phyloP scores from a whole-genome alignment of 2,329 filamentous ascomycete species.

The Fusarium foetens region DNA sequence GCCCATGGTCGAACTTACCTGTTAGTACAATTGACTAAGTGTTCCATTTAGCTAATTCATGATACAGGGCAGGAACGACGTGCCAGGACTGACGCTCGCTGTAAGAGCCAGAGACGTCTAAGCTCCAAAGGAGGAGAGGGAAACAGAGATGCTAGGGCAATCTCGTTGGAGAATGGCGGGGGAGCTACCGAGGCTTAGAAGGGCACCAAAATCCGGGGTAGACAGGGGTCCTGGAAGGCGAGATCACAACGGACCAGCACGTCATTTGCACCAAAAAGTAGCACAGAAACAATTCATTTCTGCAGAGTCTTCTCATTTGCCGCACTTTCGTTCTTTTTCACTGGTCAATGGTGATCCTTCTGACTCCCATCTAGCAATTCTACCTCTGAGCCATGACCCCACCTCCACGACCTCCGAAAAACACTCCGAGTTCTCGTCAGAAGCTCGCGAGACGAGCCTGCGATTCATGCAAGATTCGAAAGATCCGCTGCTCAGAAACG shows the following conservation, averaged over 20 bases:
- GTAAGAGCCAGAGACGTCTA: not conserved
- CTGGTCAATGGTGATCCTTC: not conserved
- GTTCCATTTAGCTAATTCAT: no score
- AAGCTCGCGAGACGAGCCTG: conserved; percentile 52
- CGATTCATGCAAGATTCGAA: conserved; percentile 64
- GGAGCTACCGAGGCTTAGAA: conserved; percentile 1
- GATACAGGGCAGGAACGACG: not conserved
- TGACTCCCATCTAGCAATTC: not conserved
- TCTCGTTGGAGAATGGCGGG: not conserved
- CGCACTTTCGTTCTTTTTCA: not conserved
- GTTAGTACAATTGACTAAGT: not conserved
- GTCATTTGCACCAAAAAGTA: conserved; percentile 17
- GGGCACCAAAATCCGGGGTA: conserved; percentile 29
- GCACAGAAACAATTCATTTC: conserved; percentile 4
- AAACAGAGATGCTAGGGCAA: not conserved
- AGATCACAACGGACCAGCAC: conserved; percentile 37
- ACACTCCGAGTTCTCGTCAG: conserved; percentile 35
- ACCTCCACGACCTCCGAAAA: conserved; percentile 28
- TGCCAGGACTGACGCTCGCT: not conserved
- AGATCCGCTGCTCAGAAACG: conserved; percentile 60
- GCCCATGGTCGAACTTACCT: not conserved
- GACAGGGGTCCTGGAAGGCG: conserved; percentile 23
- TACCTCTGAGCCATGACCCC: conserved; percentile 27
- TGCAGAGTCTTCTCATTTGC: conserved; percentile 9
- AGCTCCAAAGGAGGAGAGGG: not conserved